Conservation (phyloP, 2,329 filamentous ascomycete genomes). For the Orbilia oligospora region DNA sequence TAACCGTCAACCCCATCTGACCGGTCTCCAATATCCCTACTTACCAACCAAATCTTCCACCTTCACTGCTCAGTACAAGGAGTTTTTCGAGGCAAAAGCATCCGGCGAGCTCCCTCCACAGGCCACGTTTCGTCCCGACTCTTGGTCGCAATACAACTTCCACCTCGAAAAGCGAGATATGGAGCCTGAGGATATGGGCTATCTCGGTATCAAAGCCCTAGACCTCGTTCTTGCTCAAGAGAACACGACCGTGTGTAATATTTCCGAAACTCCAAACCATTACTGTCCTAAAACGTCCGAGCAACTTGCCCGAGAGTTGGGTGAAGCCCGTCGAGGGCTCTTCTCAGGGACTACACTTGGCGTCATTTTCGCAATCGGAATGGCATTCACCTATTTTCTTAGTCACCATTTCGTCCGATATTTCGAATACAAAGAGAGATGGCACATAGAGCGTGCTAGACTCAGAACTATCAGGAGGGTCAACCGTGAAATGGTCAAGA, state of each 20-base stretch:
- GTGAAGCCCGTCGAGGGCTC: slow-evolving; percentile 31
- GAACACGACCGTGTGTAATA: slow-evolving; percentile 26
- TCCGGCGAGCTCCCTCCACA: slow-evolving; percentile 24
- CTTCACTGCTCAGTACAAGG: slow-evolving; percentile 15
- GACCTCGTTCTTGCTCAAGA: slow-evolving; percentile 1
- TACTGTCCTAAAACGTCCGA: slow-evolving; percentile 45
- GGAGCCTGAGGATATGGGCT: neutral
- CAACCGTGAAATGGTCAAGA: slow-evolving; percentile 27
- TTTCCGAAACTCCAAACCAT: slow-evolving; percentile 22
- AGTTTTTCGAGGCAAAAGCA: slow-evolving; percentile 33
- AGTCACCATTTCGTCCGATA: slow-evolving; percentile 41
- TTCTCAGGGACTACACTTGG: slow-evolving; percentile 37
- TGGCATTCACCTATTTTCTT: slow-evolving; percentile 30
- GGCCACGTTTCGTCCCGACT: slow-evolving; percentile 39
- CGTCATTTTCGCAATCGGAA: slow-evolving; percentile 10
- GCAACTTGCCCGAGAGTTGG: slow-evolving; percentile 16
- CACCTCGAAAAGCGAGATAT: slow-evolving; percentile 33
- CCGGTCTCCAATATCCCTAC: slow-evolving; percentile 32
- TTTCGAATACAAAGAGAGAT: slow-evolving; percentile 55
- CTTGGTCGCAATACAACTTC: slow-evolving; percentile 49
- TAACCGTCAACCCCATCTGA: slow-evolving; percentile 38
- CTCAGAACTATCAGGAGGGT: slow-evolving; percentile 31
- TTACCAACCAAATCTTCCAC: neutral
- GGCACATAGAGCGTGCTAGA: slow-evolving; percentile 49
- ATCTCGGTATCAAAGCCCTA: neutral